phyloP scores from a whole-genome alignment of 345 rosid species.

The Luvunga scandens region DNA sequence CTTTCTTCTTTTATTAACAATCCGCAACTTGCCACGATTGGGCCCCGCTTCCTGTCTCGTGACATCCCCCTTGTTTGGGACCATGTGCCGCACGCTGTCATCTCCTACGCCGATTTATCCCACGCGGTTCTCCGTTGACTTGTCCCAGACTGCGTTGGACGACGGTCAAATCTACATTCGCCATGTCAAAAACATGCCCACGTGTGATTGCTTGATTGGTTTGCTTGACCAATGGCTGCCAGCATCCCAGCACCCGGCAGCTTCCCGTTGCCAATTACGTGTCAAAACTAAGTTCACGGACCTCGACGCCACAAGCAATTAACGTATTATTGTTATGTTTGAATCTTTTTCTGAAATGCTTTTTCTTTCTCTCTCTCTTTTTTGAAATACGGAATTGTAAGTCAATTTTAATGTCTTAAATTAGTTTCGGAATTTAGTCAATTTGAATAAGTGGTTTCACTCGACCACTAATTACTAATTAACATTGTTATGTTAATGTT shows the following conservation, averaged over 20 bases:
- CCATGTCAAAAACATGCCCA: background rate
- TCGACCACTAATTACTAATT: too few relatives aligned
- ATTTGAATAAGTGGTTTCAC: too few relatives aligned
- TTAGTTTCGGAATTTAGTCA: too few relatives aligned
- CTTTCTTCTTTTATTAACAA: background rate
- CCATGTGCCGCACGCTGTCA: constrained; percentile 18
- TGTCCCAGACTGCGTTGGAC: background rate
- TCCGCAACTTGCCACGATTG: background rate
- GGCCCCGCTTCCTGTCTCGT: background rate
- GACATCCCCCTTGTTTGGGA: background rate
- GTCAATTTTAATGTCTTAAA: too few relatives aligned
- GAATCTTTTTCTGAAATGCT: too few relatives aligned
- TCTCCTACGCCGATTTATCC: constrained; percentile 2
- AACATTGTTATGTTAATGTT: too few relatives aligned
- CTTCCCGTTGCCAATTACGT: background rate
- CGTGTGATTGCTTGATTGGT: background rate
- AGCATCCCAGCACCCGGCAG: background rate
- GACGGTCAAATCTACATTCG: background rate
- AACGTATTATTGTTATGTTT: background rate
- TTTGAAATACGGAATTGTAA: background rate
- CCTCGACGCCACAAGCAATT: background rate
- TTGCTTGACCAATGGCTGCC: background rate
- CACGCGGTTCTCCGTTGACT: constrained; percentile 3
- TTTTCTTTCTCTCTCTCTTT: background rate
- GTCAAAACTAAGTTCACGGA: background rate